Percentiles rank a stretch among this genome's conserved stretches.
Conservation (phyloP, 176 grass and related monocot species). For the Bromus sterilis region DNA sequence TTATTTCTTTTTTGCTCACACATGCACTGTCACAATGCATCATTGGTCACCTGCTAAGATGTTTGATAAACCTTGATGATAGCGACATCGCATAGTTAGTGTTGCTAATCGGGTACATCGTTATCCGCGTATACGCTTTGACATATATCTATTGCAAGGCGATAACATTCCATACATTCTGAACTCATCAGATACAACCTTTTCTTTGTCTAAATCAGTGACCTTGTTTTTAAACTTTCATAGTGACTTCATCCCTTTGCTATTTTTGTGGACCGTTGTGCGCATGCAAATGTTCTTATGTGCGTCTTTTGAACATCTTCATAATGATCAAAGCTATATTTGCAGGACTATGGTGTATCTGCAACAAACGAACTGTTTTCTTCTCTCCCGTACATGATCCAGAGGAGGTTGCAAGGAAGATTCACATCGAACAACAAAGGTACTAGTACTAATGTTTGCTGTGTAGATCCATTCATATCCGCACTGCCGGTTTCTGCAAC, state of each 20-base stretch:
- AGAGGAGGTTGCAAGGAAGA: conserved; percentile 25
- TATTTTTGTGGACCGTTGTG: background rate
- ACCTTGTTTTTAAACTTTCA: background rate
- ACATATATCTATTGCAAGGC: background rate
- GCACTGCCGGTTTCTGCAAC: background rate
- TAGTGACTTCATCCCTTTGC: background rate
- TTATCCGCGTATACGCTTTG: background rate
- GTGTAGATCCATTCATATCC: background rate
- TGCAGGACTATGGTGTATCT: conserved; percentile 56
- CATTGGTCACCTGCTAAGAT: background rate
- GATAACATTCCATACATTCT: background rate
- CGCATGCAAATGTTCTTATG: background rate
- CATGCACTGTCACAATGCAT: background rate
- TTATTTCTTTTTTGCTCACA: conserved; percentile 5
- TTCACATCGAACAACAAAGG: conserved; percentile 4
- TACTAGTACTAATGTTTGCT: conserved; percentile 17
- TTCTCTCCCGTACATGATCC: conserved; percentile 70
- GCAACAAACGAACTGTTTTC: conserved; percentile 53
- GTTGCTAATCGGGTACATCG: background rate
- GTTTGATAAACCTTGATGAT: background rate
- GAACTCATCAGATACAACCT: background rate
- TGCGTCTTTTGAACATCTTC: background rate
- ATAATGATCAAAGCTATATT: background rate
- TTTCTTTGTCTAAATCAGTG: background rate
- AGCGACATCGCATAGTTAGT: background rate